phyloP scores from a whole-genome alignment of 208 protist genomes.

The Porcisia deanei region DNA sequence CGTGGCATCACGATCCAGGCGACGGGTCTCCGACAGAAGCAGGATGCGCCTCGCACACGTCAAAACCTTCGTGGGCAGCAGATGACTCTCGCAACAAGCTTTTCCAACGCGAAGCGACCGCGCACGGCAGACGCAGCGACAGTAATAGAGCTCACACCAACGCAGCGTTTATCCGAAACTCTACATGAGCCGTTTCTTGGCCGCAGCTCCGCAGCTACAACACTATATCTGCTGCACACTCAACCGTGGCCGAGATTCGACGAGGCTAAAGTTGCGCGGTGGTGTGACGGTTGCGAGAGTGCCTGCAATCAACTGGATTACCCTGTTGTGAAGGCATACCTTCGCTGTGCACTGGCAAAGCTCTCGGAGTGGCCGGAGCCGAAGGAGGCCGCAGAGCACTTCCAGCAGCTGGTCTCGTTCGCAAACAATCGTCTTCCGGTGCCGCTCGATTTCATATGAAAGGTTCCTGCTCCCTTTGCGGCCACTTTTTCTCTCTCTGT shows the following conservation, averaged over 20 bases:
- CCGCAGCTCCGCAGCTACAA: background rate
- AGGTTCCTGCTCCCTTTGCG: background rate
- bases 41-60: constrained; percentile 13
- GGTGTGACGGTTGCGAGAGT: constrained; percentile 33
- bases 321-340: constrained; percentile 49
- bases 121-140: constrained; percentile 14
- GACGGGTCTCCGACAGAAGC: constrained; percentile 42
- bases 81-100: constrained; percentile 57
- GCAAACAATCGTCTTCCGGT: constrained; percentile 18
- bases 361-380: constrained; percentile 11
- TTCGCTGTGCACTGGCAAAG: constrained; percentile 46
- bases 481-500: too few relatives aligned
- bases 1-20: constrained; percentile 86
- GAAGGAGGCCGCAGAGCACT: constrained; percentile 2
- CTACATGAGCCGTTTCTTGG: background rate
- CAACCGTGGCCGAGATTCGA: constrained; percentile 11
- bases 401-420: constrained; percentile 24
- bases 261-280: constrained; percentile 27
- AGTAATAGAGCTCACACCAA: constrained; percentile 24
- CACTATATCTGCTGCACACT: constrained; percentile 9
- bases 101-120: constrained; percentile 42
- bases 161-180: background rate
- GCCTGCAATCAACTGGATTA: constrained; percentile 48
- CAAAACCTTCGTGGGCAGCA: constrained; percentile 38
- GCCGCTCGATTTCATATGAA: constrained; percentile 27